These are phyloP conservation scores for Crithidia sp. DNA, from an alignment of 208 protist genomes.

Conservation along the genomic window DNA sequence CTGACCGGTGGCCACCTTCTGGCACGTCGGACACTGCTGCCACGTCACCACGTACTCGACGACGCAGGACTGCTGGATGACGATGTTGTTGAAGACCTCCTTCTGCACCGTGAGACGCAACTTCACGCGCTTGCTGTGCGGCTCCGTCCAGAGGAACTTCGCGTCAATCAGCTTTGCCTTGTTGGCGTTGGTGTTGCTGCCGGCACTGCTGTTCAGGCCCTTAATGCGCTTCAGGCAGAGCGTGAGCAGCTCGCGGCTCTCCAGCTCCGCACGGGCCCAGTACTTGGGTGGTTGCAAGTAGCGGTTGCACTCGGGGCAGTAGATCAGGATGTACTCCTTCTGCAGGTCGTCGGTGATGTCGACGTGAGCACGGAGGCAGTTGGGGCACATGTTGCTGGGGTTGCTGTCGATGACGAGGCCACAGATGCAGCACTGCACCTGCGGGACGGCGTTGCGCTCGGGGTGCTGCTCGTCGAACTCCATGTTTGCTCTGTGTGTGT, in stretches of 20 bases:
- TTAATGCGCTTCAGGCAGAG: conserved; percentile 97
- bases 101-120: conserved; percentile 99
- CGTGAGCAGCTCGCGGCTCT: conserved; percentile 98
- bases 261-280: conserved; percentile 95
- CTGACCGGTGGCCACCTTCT: conserved; percentile 95
- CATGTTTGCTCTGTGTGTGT: conserved; percentile 17
- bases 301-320: conserved; percentile 94
- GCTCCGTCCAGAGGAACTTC: conserved; percentile 99
- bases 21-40: conserved; percentile 97
- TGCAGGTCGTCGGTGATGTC: conserved; percentile 99
- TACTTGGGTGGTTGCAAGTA: conserved; percentile 98
- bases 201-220: conserved; percentile 87
- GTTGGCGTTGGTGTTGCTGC: conserved; percentile 94
- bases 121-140: conserved; percentile 98
- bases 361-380: conserved; percentile 96
- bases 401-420: conserved; percentile 97
- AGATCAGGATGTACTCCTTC: conserved; percentile 95
- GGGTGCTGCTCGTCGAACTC: conserved; percentile 53
- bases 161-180: conserved; percentile 98
- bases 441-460: conserved; percentile 60
- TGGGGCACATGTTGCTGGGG: conserved; percentile 98
- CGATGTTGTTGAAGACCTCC: conserved; percentile 94
- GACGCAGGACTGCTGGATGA: conserved; percentile 97
- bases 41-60: conserved; percentile 98
- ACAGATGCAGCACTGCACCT: conserved; percentile 97